Conservation (phyloP, 306 rosid genomes). For the Glycine latifolia region DNA sequence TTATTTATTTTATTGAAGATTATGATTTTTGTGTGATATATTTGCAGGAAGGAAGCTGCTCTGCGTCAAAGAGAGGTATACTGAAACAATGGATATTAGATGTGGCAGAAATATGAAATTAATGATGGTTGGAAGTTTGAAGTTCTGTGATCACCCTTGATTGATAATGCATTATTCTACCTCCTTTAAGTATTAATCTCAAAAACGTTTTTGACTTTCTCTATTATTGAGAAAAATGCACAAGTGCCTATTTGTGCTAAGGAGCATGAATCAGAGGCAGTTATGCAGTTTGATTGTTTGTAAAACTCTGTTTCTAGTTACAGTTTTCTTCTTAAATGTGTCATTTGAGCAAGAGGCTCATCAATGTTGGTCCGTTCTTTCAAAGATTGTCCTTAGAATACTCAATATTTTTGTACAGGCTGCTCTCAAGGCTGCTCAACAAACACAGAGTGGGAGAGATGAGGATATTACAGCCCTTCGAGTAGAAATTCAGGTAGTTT, state of each 20-base stretch:
- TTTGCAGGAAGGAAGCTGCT: conserved; percentile 94
- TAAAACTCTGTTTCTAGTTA: conserved; percentile 32
- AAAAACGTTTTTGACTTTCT: conserved; percentile 2
- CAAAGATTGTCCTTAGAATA: conserved; percentile 47
- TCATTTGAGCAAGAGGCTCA: conserved; percentile 35
- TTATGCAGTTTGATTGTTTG: conserved; percentile 22
- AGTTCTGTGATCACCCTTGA: conserved; percentile 39
- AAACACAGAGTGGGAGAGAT: conserved; percentile 76
- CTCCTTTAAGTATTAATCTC: conserved; percentile 19
- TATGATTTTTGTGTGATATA: conserved; percentile 49
- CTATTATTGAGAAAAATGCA: conserved; percentile 5
- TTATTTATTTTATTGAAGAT: conserved; percentile 26
- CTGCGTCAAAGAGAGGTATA: conserved; percentile 96
- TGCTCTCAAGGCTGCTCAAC: conserved; percentile 93
- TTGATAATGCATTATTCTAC: conserved; percentile 35
- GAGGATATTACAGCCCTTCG: conserved; percentile 82
- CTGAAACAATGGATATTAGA: conserved; percentile 34
- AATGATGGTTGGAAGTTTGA: conserved; percentile 31
- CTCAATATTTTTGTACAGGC: conserved; percentile 66
- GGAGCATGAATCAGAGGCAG: neutral
- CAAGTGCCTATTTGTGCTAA: conserved; percentile 19
- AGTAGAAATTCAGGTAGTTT: conserved; percentile 81
- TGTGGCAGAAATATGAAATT: conserved; percentile 43
- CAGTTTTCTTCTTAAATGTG: conserved; percentile 39
- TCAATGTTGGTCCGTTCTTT: conserved; percentile 36